These are phyloP conservation scores for Amylocarpus encephaloides DNA, from an alignment of 2,329 filamentous ascomycete genomes.

Conservation along the genomic window DNA sequence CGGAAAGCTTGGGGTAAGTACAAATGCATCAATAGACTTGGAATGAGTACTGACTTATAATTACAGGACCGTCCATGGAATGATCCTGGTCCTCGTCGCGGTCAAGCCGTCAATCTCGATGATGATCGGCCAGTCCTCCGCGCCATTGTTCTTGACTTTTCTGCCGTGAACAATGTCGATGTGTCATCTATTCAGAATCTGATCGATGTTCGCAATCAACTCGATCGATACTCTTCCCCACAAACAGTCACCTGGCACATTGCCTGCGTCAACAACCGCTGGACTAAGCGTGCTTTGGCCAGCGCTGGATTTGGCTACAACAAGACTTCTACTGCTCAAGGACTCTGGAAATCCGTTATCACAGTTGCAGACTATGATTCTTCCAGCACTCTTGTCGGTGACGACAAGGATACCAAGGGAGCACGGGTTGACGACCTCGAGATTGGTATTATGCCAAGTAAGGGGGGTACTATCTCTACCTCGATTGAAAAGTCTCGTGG, in stretches of 20 bases:
- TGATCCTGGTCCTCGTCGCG: slow-evolving; percentile 68
- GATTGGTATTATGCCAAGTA: too few species aligned
- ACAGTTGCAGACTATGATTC: slow-evolving; percentile 83
- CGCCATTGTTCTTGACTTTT: slow-evolving; percentile 88
- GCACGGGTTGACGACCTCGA: too few species aligned
- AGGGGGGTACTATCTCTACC: slow-evolving; percentile 1
- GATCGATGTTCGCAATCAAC: slow-evolving; percentile 90
- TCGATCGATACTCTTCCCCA: slow-evolving; percentile 77
- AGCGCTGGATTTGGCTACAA: slow-evolving; percentile 79
- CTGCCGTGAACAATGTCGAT: slow-evolving; percentile 88
- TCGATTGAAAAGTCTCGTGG: slow-evolving; percentile 19
- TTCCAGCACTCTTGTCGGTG: slow-evolving; percentile 45
- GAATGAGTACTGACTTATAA: slow-evolving; percentile 16
- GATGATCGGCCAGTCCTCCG: slow-evolving; percentile 62
- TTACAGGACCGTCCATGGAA: slow-evolving; percentile 88
- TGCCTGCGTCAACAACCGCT: slow-evolving; percentile 86
- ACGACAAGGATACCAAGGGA: slow-evolving; percentile 8
- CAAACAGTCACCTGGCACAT: slow-evolving; percentile 91
- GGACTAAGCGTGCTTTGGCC: slow-evolving; percentile 86
- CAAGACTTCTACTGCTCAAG: slow-evolving; percentile 39
- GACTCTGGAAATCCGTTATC: slow-evolving; percentile 83
- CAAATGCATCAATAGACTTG: too few species aligned
- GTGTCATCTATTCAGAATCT: slow-evolving; percentile 87
- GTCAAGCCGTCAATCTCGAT: slow-evolving; percentile 41
- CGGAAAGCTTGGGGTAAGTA: slow-evolving; percentile 27